These are phyloP conservation scores for Oryza rufipogon DNA, from an alignment of 176 grass and related monocot species.

Conservation along the genomic window DNA sequence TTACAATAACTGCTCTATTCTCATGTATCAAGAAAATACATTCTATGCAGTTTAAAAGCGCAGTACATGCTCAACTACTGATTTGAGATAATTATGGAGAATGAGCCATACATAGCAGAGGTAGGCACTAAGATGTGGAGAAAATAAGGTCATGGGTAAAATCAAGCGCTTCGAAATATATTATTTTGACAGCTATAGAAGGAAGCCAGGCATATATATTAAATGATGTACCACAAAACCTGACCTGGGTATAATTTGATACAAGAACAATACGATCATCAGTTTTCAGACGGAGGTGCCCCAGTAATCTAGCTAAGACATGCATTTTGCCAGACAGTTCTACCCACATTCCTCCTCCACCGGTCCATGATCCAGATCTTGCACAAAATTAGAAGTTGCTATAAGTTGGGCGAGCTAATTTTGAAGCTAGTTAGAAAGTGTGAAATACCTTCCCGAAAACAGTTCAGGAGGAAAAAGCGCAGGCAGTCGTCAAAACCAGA, in stretches of 20 bases:
- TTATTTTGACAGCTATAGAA: conserved; percentile 8
- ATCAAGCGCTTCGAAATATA: conserved; percentile 10
- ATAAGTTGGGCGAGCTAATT: conserved; percentile 33
- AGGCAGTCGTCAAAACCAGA: conserved; percentile 83
- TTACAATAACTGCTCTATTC: conserved; percentile 7
- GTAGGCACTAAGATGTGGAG: conserved; percentile 24
- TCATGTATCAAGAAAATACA: conserved; percentile 36
- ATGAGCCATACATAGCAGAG: conserved; percentile 8
- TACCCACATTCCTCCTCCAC: conserved; percentile 92
- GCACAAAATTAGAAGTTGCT: conserved; percentile 28
- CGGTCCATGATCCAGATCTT: conserved; percentile 97
- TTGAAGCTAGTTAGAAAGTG: conserved; percentile 33
- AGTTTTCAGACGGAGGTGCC: conserved; percentile 82
- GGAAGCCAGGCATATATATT: conserved; percentile 44
- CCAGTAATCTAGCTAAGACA: conserved; percentile 85
- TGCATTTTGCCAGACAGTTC: conserved; percentile 99
- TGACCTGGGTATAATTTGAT: conserved; percentile 98
- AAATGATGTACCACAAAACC: conserved; percentile 21
- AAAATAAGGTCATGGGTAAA: conserved; percentile 19
- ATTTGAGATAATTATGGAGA: conserved; percentile 17
- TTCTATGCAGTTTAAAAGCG: conserved; percentile 7
- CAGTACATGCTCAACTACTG: not conserved
- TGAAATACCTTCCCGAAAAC: conserved; percentile 87
- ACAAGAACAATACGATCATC: conserved; percentile 96
- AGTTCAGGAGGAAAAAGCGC: conserved; percentile 80